Evolutionary conservation across 2,329 filamentous ascomycete species (phyloP).

Genomic region (Parascedosporium putredinis): DNA sequence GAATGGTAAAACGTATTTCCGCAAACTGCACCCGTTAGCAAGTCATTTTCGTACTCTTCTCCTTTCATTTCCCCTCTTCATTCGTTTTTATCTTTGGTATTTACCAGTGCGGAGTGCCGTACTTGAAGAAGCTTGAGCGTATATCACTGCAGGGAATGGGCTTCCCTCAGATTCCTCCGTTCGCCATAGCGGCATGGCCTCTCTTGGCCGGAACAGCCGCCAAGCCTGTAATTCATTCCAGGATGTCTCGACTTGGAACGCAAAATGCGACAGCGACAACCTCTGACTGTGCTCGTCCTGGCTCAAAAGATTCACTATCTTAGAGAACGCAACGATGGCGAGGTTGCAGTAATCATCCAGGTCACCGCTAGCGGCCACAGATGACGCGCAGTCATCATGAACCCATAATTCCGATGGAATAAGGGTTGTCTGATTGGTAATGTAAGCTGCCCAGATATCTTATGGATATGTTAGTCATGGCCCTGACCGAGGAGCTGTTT

Average conservation of each 20-base stretch:
- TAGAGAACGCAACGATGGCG: slow-evolving; percentile 9
- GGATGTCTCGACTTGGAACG: neutral
- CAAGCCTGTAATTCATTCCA: slow-evolving; percentile 2
- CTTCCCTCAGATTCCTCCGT: neutral
- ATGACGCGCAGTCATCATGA: slow-evolving; percentile 8
- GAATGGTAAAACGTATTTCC: slow-evolving; percentile 11
- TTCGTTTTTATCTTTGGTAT: no score
- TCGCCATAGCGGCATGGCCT: neutral
- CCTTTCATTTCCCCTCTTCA: no score
- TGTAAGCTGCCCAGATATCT: slow-evolving; percentile 12
- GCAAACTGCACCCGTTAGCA: slow-evolving; percentile 8
- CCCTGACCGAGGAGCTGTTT: neutral
- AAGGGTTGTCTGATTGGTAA: slow-evolving; percentile 9
- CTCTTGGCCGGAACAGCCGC: neutral
- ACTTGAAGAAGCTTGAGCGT: neutral
- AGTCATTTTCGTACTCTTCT: neutral
- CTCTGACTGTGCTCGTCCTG: neutral
- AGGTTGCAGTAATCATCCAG: slow-evolving; percentile 12
- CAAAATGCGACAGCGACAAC: neutral
- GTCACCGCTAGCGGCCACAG: neutral
- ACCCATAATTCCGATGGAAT: slow-evolving; percentile 11
- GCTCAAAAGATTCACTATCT: slow-evolving; percentile 9
- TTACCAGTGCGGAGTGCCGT: no score
- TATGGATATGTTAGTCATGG: neutral
- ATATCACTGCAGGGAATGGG: neutral